Base-by-base conservation (phyloP, 345 rosid species). In the Salix caprea region DNA sequence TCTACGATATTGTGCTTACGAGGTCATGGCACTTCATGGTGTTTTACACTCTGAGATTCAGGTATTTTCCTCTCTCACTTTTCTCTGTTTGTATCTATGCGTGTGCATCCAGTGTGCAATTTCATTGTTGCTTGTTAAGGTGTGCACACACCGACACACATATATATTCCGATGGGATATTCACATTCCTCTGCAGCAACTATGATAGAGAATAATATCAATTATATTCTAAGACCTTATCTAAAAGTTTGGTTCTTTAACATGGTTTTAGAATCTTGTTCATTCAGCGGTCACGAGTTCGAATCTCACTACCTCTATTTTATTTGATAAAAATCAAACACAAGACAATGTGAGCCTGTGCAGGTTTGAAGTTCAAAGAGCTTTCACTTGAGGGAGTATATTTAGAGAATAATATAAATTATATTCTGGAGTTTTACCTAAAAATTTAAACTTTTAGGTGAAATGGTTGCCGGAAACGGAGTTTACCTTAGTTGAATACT, bases 1-100 rank as follows among this genome's bases (percentile, higher is more conserved):
- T 69, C 72, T 89, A 30, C 70, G 87, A 74, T 85, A 85, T 65
- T 91, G 92, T 78, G 90, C 92, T 62, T 87, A 87, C 58, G 91
- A 90, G 76, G 91, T 90, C 76, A 89, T 89, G 94, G 89, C 94
- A 18, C 89, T 89, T 75, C 94, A 88, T 72, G 91, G 94, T 68
- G 90, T 91, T 60, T 84, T 88, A 30, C 94, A 88, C 78, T 91
- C 92, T 12, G 88, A 91, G 85, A 91, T 88, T 86, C 92, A 84
- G 90, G 90, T 91, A 81, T 23, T 73, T 61, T 37, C 36, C 16
- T 34, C 12, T 26, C 26, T 48, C n/a, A 18, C n/a, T 15, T 58
- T 71, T 30, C 23, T 48, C 26, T 16, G 52, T 26, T 7, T 26
- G 3, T 54, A 62, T 44, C 68, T 48, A 36, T 56, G 65, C 24